These are phyloP conservation scores for Chamaecrista fasciculata DNA, from an alignment of 306 rosid genomes.

Conservation along the genomic window DNA sequence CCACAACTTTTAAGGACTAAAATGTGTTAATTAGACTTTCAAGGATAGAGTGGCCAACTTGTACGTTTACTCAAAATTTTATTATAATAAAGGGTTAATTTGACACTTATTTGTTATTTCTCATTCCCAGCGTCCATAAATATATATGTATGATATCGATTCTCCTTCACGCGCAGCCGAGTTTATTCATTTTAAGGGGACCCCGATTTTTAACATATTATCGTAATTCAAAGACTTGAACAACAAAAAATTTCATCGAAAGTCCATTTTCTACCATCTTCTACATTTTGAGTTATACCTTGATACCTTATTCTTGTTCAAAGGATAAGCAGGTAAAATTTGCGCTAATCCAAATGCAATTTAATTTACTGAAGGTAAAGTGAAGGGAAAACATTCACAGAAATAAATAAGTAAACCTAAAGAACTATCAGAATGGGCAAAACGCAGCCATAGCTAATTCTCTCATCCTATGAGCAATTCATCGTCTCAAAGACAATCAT, in stretches of 20 bases:
- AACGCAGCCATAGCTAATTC: constrained; percentile 4
- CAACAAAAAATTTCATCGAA: not conserved
- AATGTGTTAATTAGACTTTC: no score
- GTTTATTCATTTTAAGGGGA: not conserved
- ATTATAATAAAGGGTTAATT: not conserved
- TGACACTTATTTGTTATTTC: not conserved
- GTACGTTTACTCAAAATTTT: no score
- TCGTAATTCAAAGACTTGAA: not conserved
- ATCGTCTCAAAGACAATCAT: not conserved
- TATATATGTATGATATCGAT: not conserved
- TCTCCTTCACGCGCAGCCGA: constrained; percentile 4
- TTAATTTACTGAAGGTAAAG: not conserved
- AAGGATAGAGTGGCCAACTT: no score
- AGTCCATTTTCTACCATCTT: not conserved
- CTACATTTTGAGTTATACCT: not conserved
- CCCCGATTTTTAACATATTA: not conserved
- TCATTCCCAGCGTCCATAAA: not conserved
- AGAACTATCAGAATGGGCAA: not conserved
- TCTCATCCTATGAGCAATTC: not conserved
- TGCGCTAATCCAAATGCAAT: not conserved
- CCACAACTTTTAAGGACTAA: no score
- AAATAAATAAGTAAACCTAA: not conserved
- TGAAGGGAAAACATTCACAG: not conserved
- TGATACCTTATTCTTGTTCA: not conserved
- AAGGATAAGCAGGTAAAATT: not conserved